Percentiles rank a stretch among this genome's conserved stretches.
phyloP scores from a whole-genome alignment of 345 rosid genomes.

The Heritiera littoralis region DNA sequence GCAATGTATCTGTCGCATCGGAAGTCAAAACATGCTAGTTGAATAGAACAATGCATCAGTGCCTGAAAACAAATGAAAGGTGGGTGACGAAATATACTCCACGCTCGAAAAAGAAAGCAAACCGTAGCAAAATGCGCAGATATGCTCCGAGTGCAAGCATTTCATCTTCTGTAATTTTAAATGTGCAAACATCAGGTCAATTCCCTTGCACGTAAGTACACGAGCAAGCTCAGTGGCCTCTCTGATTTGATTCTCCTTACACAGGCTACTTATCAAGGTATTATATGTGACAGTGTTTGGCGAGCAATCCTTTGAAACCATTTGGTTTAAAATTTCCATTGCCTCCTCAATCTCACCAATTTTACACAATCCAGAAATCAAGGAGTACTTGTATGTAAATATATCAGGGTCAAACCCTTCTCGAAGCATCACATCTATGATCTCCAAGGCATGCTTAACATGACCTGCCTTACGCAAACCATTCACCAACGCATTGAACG shows the following conservation, averaged over 20 bases:
- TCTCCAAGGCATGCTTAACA: constrained; percentile 74
- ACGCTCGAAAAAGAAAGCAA: too few relatives aligned
- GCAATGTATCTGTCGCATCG: too few relatives aligned
- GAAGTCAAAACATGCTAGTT: too few relatives aligned
- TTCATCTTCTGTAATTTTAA: constrained; percentile 25
- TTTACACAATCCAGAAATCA: constrained; percentile 82
- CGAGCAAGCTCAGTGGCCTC: constrained; percentile 68
- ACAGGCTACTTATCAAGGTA: constrained; percentile 70
- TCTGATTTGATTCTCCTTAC: constrained; percentile 75
- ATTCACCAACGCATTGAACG: constrained; percentile 72
- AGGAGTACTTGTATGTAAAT: constrained; percentile 61
- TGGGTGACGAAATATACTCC: too few relatives aligned
- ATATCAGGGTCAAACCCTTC: constrained; percentile 82
- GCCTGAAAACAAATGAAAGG: too few relatives aligned
- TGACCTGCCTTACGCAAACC: constrained; percentile 78
- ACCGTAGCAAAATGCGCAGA: too few relatives aligned
- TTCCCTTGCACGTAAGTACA: constrained; percentile 67
- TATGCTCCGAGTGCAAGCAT: neutral
- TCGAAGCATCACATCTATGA: constrained; percentile 82
- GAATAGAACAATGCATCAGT: too few relatives aligned
- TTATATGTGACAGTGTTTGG: constrained; percentile 82
- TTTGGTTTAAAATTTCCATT: constrained; percentile 66
- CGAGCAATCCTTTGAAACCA: constrained; percentile 73
- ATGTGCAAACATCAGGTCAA: constrained; percentile 64
- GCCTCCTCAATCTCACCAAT: constrained; percentile 77